Base-by-base conservation (phyloP, 495 filamentous ascomycete species). In the Astrothelium subdiscretum region DNA sequence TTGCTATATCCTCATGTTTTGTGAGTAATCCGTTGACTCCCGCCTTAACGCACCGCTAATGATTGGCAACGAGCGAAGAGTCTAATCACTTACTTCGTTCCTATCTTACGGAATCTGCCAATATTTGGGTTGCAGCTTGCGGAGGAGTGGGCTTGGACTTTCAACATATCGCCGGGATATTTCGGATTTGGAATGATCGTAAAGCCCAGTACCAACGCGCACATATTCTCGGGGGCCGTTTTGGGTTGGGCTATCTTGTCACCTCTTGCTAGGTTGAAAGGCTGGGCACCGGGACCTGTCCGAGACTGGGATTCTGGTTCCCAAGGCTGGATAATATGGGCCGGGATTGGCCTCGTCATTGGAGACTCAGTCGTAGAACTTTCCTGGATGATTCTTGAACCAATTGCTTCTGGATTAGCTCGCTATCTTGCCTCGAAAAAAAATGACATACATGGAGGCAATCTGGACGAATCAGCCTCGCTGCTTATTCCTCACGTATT, bases 241-340 rank as follows among this genome's bases (percentile, higher is more conserved):
- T 2, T 62, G 15, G 44, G 60, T 3, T 62, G 44, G 60, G 43
- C 24, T 57, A 57, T 62, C 20, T 40, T 62, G n/a, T 62, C 60
- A 0, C 60, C 43, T 32, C 22, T 62, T 42, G 60, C 60, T 18
- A 32, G 57, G 32, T 52, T 32, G 29, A 42, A 51, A 0, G 43
- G 44, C 26, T 57, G 44, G 60, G 44, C 60, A 32, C 60, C 60
- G 8, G 40, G 18, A 5, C 44, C 31, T 13, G 31, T 62, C 29
- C 22, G 43, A 57, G 60, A 57, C 31, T 62, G 60, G 22, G n/a
- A 62, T 18, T 6, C 0, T 20, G 43, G 60, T 20, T 62, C 60
- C n/a, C 44, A 32, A 48, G 60, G 60, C 13, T 57, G 24, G 60
- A 62, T 57, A 5, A 44, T 62, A 18, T 52, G 44, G 60, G 31